Conservation (phyloP, 2,329 filamentous ascomycete species). For the Ustulina deusta region DNA sequence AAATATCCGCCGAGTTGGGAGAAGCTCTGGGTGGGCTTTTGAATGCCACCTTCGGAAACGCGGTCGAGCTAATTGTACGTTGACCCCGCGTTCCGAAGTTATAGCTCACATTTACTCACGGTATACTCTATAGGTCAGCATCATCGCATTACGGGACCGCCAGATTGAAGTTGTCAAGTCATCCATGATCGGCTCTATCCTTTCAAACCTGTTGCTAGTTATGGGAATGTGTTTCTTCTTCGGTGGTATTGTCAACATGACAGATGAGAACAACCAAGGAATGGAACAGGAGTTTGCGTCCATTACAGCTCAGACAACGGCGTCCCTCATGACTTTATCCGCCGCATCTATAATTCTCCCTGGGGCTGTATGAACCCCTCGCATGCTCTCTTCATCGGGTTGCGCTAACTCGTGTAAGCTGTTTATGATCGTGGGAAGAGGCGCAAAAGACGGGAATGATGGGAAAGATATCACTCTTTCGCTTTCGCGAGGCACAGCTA, state of each 20-base stretch:
- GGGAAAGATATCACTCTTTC: slow-evolving; percentile 71
- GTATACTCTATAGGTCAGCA: slow-evolving; percentile 75
- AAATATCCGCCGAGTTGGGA: slow-evolving; percentile 77
- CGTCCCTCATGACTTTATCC: slow-evolving; percentile 79
- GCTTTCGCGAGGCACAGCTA: slow-evolving; percentile 79
- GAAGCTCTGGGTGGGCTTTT: slow-evolving; percentile 79
- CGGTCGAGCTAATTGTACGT: slow-evolving; percentile 80
- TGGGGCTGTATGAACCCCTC: slow-evolving; percentile 65
- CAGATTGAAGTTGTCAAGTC: slow-evolving; percentile 98
- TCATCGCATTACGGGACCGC: slow-evolving; percentile 85
- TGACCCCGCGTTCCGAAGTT: slow-evolving; percentile 33
- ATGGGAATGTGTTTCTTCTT: slow-evolving; percentile 84
- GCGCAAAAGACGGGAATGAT: slow-evolving; percentile 51
- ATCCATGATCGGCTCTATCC: slow-evolving; percentile 94
- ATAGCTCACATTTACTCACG: slow-evolving; percentile 33
- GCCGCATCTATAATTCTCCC: slow-evolving; percentile 84
- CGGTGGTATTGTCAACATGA: slow-evolving; percentile 75
- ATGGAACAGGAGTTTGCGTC: slow-evolving; percentile 79
- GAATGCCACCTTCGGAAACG: slow-evolving; percentile 84
- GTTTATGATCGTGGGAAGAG: slow-evolving; percentile 70
- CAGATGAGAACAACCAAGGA: slow-evolving; percentile 66
- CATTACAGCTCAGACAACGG: slow-evolving; percentile 81
- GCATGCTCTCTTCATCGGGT: not conserved
- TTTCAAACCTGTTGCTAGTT: slow-evolving; percentile 92
- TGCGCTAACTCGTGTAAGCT: slow-evolving; percentile 59